A percentile compares a stretch with the other conserved stretches of the same genome.
Conservation (phyloP, 106 monocot genomes). For the Xerophyta viscosa region DNA sequence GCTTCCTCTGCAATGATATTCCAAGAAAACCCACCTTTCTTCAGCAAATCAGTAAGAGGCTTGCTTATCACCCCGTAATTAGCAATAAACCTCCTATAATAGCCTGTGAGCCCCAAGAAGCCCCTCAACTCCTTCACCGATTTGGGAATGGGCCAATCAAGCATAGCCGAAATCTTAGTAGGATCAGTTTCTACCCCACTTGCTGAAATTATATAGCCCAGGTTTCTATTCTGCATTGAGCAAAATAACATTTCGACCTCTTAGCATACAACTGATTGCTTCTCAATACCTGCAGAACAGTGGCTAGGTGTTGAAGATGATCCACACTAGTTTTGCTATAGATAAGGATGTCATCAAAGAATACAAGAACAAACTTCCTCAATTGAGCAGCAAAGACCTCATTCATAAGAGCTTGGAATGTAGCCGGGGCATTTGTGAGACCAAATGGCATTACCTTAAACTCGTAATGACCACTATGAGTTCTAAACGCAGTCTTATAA, state of each 20-base stretch:
- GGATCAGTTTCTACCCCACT: not conserved
- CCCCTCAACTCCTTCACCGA: not conserved
- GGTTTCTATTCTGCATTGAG: not conserved
- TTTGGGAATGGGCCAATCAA: not conserved
- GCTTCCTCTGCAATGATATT: not conserved
- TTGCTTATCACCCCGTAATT: not conserved
- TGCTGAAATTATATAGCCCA: not conserved
- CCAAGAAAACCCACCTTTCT: not conserved
- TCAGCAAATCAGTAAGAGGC: not conserved
- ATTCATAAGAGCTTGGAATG: not conserved
- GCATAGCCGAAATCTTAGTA: not conserved
- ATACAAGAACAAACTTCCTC: not conserved
- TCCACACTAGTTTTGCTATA: not conserved
- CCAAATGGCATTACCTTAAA: conserved; percentile 2
- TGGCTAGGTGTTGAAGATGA: not conserved
- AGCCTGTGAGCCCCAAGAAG: not conserved
- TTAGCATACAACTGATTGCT: not conserved
- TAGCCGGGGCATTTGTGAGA: not conserved
- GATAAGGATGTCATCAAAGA: not conserved
- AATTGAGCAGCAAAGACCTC: not conserved
- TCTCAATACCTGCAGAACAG: not conserved
- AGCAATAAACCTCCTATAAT: not conserved
- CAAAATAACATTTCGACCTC: not conserved
- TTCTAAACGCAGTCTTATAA: not conserved
- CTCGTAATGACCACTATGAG: not conserved